phyloP scores from a whole-genome alignment of 2,329 filamentous ascomycete species.

The Aureobasidium sp. region DNA sequence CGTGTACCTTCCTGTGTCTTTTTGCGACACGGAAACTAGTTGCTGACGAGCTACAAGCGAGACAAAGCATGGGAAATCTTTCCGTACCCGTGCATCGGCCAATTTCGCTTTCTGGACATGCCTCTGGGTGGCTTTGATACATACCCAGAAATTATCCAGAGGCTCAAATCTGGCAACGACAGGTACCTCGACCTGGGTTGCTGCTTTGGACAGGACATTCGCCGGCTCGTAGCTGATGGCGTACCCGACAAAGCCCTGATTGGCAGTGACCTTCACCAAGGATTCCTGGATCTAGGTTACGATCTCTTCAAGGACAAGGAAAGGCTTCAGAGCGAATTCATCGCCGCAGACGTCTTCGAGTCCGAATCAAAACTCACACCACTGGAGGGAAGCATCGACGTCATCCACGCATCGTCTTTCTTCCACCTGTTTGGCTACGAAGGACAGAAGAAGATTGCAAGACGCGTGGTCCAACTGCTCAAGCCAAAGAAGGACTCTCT shows the following conservation, averaged over 20 bases:
- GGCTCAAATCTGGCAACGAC: slow-evolving; percentile 23
- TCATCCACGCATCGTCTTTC: slow-evolving; percentile 34
- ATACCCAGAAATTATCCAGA: slow-evolving; percentile 22
- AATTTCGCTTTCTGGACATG: slow-evolving; percentile 18
- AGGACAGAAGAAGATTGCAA: slow-evolving; percentile 30
- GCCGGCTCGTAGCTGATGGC: slow-evolving; percentile 31
- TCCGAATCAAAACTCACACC: slow-evolving; percentile 22
- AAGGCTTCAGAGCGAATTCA: slow-evolving; percentile 24
- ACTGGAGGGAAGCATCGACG: slow-evolving; percentile 32
- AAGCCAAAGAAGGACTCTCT: slow-evolving; percentile 27
- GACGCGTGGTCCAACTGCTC: slow-evolving; percentile 26
- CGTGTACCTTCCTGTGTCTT: too few species aligned
- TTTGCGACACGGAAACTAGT: too few species aligned
- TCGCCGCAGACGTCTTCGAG: slow-evolving; percentile 29
- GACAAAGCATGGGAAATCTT: slow-evolving; percentile 19
- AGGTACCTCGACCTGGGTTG: slow-evolving; percentile 33
- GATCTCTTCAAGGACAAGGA: slow-evolving; percentile 31
- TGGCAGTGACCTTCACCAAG: slow-evolving; percentile 26
- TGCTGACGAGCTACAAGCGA: slow-evolving; percentile 13
- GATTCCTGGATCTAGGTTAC: slow-evolving; percentile 30
- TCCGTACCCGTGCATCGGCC: slow-evolving; percentile 18
- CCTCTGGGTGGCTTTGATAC: slow-evolving; percentile 17
- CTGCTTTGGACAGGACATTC: slow-evolving; percentile 33
- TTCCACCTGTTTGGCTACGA: slow-evolving; percentile 37
- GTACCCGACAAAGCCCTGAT: slow-evolving; percentile 24